Conservation (phyloP, 129 eudicot genomes). For the Gnaphalium uliginosum region DNA sequence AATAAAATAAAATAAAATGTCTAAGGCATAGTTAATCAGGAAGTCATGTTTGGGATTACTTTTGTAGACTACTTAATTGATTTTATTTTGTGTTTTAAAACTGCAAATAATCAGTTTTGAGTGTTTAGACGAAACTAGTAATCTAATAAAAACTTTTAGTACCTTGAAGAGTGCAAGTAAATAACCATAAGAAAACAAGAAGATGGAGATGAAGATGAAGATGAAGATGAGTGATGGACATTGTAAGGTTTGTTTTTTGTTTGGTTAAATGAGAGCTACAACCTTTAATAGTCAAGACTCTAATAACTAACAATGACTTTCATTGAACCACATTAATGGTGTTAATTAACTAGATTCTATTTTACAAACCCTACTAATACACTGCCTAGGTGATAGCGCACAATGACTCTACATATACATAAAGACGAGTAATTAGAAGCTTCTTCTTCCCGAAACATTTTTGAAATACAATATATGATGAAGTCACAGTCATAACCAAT, state of each 20-base stretch:
- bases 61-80: too few relatives aligned
- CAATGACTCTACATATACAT: not conserved
- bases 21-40: not conserved
- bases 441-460: not conserved
- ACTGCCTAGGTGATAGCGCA: not conserved
- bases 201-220: constrained; percentile 12
- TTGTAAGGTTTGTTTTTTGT: constrained; percentile 9
- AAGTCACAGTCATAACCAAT: too few relatives aligned
- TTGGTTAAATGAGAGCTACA: constrained; percentile 8
- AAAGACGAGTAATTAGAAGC: not conserved
- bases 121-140: not conserved
- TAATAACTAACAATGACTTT: not conserved
- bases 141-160: not conserved
- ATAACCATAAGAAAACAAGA: constrained; percentile 6
- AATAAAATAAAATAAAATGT: too few relatives aligned
- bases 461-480: not conserved
- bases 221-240: constrained; percentile 13
- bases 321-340: constrained; percentile 14
- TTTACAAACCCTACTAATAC: not conserved
- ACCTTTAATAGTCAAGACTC: constrained; percentile 12
- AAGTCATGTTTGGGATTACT: not conserved
- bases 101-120: not conserved
- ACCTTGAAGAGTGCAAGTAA: constrained; percentile 26
- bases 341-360: not conserved
- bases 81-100: too few relatives aligned